phyloP scores from a whole-genome alignment of 1,284 basidiomycete genomes.

The Trametes hirsuta region DNA sequence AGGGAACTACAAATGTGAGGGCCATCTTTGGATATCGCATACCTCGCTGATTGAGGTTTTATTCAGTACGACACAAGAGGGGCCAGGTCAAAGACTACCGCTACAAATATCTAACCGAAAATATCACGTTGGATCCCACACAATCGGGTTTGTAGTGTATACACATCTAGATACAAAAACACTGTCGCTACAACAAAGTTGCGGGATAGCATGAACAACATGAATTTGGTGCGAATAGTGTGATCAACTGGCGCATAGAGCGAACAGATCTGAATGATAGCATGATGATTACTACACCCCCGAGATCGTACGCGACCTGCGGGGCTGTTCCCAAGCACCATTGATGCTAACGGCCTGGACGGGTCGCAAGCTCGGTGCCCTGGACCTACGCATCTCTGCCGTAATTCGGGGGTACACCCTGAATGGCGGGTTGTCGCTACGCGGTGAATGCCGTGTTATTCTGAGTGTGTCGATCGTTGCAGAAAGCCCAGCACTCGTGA shows the following conservation, averaged over 20 bases:
- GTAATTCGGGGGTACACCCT: not conserved
- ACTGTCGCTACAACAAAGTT: no score
- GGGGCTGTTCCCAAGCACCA: not conserved
- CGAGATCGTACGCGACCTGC: conserved; percentile 4
- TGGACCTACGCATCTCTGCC: not conserved
- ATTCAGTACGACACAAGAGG: not conserved
- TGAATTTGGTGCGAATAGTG: no score
- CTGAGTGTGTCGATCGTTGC: no score
- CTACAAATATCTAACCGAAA: no score
- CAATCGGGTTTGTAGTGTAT: not conserved
- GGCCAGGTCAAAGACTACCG: not conserved
- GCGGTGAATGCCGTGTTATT: no score
- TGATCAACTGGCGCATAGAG: not conserved
- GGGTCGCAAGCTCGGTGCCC: conserved; percentile 3
- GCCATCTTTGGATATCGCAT: no score
- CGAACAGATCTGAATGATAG: not conserved
- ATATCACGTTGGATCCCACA: no score
- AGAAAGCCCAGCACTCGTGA: no score
- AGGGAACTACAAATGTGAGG: not conserved
- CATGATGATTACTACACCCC: not conserved
- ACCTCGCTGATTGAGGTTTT: not conserved
- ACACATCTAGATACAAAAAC: not conserved
- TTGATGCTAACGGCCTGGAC: not conserved
- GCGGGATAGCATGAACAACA: no score
- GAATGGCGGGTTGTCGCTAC: not conserved